Conservation (phyloP, 2,329 filamentous ascomycete species). For the Fusarium sp. region DNA sequence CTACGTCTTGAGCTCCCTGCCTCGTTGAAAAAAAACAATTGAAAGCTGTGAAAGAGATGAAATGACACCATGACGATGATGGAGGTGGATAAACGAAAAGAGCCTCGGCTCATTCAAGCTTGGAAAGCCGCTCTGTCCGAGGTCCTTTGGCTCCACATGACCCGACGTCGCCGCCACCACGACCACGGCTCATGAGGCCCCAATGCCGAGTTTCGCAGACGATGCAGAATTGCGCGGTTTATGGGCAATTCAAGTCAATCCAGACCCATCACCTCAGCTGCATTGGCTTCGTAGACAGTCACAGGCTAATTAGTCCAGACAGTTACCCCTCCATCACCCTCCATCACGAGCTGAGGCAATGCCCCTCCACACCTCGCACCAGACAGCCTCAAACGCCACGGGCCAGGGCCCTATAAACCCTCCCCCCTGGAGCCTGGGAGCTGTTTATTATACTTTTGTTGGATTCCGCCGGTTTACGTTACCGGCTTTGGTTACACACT, state of each 20-base stretch:
- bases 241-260: neutral
- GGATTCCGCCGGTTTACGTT: conserved; percentile 12
- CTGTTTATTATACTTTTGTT: neutral
- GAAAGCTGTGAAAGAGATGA: neutral
- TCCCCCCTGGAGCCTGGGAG: conserved; percentile 2
- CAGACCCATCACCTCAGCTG: neutral
- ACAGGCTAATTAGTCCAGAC: neutral
- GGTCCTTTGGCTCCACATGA: conserved; percentile 22
- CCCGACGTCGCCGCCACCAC: conserved; percentile 19
- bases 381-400: conserved; percentile 20
- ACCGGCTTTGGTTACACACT: conserved; percentile 32
- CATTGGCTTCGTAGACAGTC: neutral
- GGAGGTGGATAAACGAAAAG: neutral
- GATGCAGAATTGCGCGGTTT: conserved; percentile 11
- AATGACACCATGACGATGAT: neutral
- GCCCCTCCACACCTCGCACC: conserved; percentile 38
- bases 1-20: neutral
- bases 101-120: conserved; percentile 40
- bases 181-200: conserved; percentile 40
- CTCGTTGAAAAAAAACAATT: neutral
- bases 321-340: conserved; percentile 27
- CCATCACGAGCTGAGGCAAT: conserved; percentile 16
- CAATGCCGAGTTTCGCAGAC: conserved; percentile 27
- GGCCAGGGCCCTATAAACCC: conserved; percentile 8
- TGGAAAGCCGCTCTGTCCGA: conserved; percentile 25